Base-by-base conservation (phyloP, 768 basidiomycete genomes). In the Kwoniella sp. region DNA sequence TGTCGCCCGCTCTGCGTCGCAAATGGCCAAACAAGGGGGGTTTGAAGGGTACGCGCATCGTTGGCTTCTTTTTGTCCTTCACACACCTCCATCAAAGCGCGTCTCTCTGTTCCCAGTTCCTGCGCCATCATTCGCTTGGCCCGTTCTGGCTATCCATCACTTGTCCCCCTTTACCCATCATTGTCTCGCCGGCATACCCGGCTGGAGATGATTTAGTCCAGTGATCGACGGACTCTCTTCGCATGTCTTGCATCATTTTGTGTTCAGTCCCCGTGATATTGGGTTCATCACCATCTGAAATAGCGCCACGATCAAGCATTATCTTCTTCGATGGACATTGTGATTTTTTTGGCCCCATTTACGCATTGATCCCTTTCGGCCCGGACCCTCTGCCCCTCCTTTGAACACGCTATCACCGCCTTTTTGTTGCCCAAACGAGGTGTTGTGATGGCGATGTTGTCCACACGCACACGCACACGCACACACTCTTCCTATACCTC, bases 291-390 rank as follows among this genome's bases (percentile, higher is more conserved):
- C 41, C 41, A 45, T 17, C 41, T 45, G 41, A 45, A 45, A 20
- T 45, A 45, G 41, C 41, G 41, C 41, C 41, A 45, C 41, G 41
- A 45, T 45, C 41, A 45, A 45, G 20, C 41, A 45, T 45, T 45
- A 45, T 45, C 41, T 45, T 45, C 20, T 45, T 7, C 11, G 20
- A 7, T 7, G 41, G 41, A 20, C 8, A 45, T 9, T 3, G 41
- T 45, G 9, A 17, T 17, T 45, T 45, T 17, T 45, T 45, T 45
- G 11, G 11, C 41, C 41, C 41, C 41, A 8, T 11, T 45, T 8
- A 45, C 41, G 41, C 41, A 45, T 45, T 7, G 41, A 45, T 45
- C 41, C 41, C 41, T 45, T 45, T 45, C 41, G 41, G 41, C 41
- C 41, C 41, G 41, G 41, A 45, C 41, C 41, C 9, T 34, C 34